Conservation (phyloP, 2,329 filamentous ascomycete genomes). For the Amphichorda felina region DNA sequence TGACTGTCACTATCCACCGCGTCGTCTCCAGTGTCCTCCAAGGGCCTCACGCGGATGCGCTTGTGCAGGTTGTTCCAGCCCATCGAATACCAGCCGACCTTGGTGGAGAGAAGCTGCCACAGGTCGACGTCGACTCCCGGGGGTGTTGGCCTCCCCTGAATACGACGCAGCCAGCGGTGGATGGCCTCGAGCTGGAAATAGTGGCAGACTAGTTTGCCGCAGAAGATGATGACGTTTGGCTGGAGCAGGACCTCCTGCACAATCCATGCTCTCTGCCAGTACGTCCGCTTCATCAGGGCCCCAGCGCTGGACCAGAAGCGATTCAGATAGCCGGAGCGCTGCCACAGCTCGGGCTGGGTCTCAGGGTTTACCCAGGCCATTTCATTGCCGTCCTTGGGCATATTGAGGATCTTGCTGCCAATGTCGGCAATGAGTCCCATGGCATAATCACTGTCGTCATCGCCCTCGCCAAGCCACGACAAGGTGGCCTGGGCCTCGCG, state of each 20-base stretch:
- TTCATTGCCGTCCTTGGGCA: background rate
- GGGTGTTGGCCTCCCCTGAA: background rate
- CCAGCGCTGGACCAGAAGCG: background rate
- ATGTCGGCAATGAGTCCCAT: background rate
- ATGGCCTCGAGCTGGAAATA: background rate
- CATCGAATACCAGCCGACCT: background rate
- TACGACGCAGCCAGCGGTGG: background rate
- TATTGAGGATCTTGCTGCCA: background rate
- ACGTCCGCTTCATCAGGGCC: slow-evolving; percentile 1
- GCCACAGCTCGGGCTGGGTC: background rate
- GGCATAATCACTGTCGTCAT: background rate
- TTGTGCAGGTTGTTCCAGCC: background rate
- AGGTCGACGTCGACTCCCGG: background rate
- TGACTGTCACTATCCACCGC: background rate
- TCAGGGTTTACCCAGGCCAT: background rate
- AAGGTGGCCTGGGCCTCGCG: background rate
- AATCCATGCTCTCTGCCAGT: background rate
- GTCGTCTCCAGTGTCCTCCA: background rate
- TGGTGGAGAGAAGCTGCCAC: background rate
- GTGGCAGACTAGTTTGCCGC: background rate
- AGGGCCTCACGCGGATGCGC: background rate
- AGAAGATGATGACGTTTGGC: background rate
- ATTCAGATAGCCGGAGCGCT: background rate
- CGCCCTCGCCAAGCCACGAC: background rate
- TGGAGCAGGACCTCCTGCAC: slow-evolving; percentile 1